Base-by-base conservation (phyloP, 2,329 filamentous ascomycete species). In the Talaromyces sp. region DNA sequence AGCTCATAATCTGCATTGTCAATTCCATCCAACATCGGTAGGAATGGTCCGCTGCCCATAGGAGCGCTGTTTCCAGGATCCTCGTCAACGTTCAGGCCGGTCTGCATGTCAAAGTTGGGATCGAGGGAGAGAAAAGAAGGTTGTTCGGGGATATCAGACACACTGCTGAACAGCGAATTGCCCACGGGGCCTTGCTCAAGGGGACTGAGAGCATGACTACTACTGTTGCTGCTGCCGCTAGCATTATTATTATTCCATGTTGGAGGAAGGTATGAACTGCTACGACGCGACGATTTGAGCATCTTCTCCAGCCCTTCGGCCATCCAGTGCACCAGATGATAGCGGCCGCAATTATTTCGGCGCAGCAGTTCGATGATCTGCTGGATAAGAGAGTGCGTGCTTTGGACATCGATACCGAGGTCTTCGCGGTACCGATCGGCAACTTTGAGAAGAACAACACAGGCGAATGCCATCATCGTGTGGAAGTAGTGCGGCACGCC, bases 401-500 rank as follows among this genome's bases (percentile, higher is more conserved):
- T 55, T 2, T 59, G 66, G 5, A 67, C 65, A 39, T 72, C 70
- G 25, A 77, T 68, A 2, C 69, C 69, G 4, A 77, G 68, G 53
- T 76, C 73, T 15, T 69, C 67, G 27, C 71, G 69, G 57, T 76
- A 73, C 51, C 77, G 69, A 66, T 77, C 67, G 58, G 71, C 68
- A 15, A 76, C 69, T 65, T 77, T 76, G 22, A 78, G 64, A 7
- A 79, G 63, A 47, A 78, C 77, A 53, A 77, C 73, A 13, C 72
- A 72, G 1, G 76, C 74, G 61, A 78, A 78, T 0, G 77, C 73
- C 56, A 78, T 73, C 73, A 78, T 78, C 25, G 75, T 77, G 61
- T 78, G 73, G 56, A 79, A 72, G 61, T 78, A 78, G 44, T 77
- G 73, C 1, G 77, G 76, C 58, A 78, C 74, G 47, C 76, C 76